Evolutionary conservation across 495 filamentous ascomycete genomes (phyloP), one percentile per base, ranked within the genome.

Genomic region (Penicillium flavigenum): DNA sequence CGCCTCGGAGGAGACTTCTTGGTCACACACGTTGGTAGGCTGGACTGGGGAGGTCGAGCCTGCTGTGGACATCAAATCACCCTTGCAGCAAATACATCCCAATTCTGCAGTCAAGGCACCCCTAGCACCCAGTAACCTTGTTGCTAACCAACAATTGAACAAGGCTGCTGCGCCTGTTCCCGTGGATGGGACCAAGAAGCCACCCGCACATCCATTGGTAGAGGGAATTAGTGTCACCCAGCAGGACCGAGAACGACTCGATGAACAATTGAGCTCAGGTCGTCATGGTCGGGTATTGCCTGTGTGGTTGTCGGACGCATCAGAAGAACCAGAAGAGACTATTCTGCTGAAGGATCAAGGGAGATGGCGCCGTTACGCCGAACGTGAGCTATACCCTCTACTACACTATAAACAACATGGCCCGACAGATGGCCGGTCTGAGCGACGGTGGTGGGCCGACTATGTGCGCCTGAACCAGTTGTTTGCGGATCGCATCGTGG

Each of bases 361-460:
- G 7, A 76, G 89, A 54, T 96, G 92, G 92, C 84, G 91, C 58
- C 80, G 87, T 19, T 96, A 92, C 72, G 90, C 91, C 14, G 92
- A 97, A 76, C 85, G 88, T 66, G 89, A 93, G 57, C 76, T 97
- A 19, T 96, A 93, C 69, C 88, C 91, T 4, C 79, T 96, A 16
- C 88, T 96, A 72, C 92, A 97, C 69, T 97, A 97, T 73, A 96
- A 92, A 73, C 87, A 90, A 66, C 89, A 95, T 64, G 88, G 90
- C 58, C 90, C 91, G 1, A 88, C 85, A 20, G 89, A 96, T 72
- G 92, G 92, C 14, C 82, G 87, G 46, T 83, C 83, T 29, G 89
- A 91, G 64, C 82, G 86, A n/a, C 78, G 84, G 27, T 86, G 89
- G 72, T 97, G 92, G 92, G 82, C 87, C 20, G 89, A 97, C 71